Evolutionary conservation across 2,329 filamentous ascomycete species (phyloP).

Genomic region (Xylaria sp.): DNA sequence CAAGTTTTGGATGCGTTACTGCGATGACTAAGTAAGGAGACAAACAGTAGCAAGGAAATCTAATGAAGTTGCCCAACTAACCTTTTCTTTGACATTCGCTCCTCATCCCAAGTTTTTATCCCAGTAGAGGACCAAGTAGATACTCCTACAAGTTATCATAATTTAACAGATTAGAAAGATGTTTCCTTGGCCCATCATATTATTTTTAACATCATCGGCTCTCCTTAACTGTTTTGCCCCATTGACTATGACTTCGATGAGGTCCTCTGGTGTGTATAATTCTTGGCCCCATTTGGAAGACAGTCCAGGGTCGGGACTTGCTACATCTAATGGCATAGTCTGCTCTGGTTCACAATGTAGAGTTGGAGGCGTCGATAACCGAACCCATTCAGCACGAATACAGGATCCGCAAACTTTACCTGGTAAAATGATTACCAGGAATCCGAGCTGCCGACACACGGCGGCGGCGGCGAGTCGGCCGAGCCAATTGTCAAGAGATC

Average conservation of each 20-base stretch:
- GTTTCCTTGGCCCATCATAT: not conserved
- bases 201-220: not conserved
- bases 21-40: not conserved
- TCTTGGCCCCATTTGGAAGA: no score
- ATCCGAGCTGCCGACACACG: not conserved
- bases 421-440: not conserved
- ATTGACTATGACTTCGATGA: not conserved
- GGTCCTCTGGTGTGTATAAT: not conserved
- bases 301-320: not conserved
- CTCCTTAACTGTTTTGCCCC: not conserved
- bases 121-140: not conserved
- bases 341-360: no score
- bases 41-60: not conserved
- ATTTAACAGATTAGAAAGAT: not conserved
- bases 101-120: not conserved
- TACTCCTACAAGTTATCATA: not conserved
- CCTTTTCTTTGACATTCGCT: not conserved
- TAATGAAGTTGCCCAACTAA: not conserved
- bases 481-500: not conserved
- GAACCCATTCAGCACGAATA: not conserved
- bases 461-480: not conserved
- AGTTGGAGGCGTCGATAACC: not conserved
- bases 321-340: no score
- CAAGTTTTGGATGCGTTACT: not conserved
- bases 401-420: not conserved